A percentile compares a stretch with the other conserved stretches of the same genome.
These are phyloP conservation scores for Sarocladium strictum DNA, from an alignment of 2,329 filamentous ascomycete genomes.

Conservation along the genomic window DNA sequence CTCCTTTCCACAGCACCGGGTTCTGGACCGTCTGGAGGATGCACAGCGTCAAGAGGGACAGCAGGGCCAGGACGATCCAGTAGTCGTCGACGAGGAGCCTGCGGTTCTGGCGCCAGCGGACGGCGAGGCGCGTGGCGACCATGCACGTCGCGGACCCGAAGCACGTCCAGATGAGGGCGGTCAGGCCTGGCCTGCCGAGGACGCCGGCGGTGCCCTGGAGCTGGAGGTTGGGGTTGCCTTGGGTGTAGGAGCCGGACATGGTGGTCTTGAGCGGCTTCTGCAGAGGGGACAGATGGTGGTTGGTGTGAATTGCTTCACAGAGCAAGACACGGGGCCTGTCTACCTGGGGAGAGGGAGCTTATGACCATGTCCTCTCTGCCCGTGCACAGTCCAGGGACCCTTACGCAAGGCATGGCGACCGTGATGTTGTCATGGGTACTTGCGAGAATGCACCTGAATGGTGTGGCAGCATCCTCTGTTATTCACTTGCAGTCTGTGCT, in stretches of 20 bases:
- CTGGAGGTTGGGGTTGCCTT: neutral
- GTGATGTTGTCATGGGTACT: too few relatives aligned
- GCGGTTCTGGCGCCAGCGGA: slow-evolving; percentile 17
- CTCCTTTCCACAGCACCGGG: neutral
- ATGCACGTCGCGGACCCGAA: slow-evolving; percentile 19
- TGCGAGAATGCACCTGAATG: too few relatives aligned
- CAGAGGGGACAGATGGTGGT: too few relatives aligned
- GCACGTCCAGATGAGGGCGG: slow-evolving; percentile 21
- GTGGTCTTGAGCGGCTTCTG: too few relatives aligned
- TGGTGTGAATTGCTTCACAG: too few relatives aligned
- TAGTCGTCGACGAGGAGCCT: slow-evolving; percentile 20
- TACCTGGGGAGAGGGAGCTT: too few relatives aligned
- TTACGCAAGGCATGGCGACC: too few relatives aligned
- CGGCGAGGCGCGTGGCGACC: slow-evolving; percentile 17
- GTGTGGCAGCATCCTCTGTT: neutral
- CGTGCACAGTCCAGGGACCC: too few relatives aligned
- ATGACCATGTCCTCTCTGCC: too few relatives aligned
- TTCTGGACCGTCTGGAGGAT: slow-evolving; percentile 13
- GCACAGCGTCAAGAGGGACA: slow-evolving; percentile 15
- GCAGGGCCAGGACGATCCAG: slow-evolving; percentile 21
- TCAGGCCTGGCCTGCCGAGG: slow-evolving; percentile 12
- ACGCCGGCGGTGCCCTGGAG: neutral
- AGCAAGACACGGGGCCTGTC: too few relatives aligned
- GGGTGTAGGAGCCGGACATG: neutral
- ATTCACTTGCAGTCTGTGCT: slow-evolving; percentile 1